phyloP scores from a whole-genome alignment of 2,329 filamentous ascomycete genomes.

The Pestalotiopsis fici region DNA sequence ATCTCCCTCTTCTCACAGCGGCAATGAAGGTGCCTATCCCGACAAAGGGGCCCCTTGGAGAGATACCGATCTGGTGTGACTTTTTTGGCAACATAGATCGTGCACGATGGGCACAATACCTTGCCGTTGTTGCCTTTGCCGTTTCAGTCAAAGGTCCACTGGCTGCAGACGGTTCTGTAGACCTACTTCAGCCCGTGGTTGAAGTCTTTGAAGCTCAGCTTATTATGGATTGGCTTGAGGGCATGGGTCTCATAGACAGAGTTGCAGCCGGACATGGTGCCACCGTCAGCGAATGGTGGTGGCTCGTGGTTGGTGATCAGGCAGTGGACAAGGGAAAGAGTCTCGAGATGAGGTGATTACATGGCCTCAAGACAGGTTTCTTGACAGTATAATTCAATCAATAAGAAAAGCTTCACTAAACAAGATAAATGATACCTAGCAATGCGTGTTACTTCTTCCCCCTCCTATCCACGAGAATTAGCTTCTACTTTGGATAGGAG shows the following conservation, averaged over 20 bases:
- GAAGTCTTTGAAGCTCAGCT: constrained; percentile 65
- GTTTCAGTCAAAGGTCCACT: constrained; percentile 64
- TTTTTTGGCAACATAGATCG: constrained; percentile 62
- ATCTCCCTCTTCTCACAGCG: constrained; percentile 41
- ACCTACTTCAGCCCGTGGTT: constrained; percentile 57
- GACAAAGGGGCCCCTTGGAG: constrained; percentile 38
- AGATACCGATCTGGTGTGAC: constrained; percentile 72
- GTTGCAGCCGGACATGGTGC: constrained; percentile 41
- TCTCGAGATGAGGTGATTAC: not conserved
- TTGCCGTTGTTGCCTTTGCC: constrained; percentile 63
- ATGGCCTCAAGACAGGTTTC: not conserved
- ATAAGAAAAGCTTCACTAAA: too few species aligned
- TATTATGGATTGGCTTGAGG: constrained; percentile 59
- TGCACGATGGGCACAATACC: constrained; percentile 64
- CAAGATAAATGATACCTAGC: too few species aligned
- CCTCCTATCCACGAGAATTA: too few species aligned
- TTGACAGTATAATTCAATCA: too few species aligned
- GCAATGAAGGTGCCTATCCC: constrained; percentile 42
- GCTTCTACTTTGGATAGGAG: too few species aligned
- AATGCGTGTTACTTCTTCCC: too few species aligned
- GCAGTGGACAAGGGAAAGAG: constrained; percentile 18
- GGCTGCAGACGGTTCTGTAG: constrained; percentile 51
- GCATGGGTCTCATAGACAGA: constrained; percentile 50
- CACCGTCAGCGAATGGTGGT: constrained; percentile 67
- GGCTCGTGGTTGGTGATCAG: constrained; percentile 53